Conservation (phyloP, 306 rosid genomes). For the Acacia acuminata region DNA sequence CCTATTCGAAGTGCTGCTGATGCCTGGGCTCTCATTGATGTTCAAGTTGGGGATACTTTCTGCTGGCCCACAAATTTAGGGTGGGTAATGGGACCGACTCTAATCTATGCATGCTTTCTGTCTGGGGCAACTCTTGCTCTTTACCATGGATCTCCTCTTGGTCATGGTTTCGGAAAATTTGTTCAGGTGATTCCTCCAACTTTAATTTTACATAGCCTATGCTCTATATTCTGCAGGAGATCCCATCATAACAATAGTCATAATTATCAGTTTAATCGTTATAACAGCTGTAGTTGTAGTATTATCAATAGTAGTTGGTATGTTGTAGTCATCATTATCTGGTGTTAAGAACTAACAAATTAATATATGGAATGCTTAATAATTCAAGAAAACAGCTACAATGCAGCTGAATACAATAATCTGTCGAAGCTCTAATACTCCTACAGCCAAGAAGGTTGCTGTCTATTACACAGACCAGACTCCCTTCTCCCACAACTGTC, state of each 20-base stretch:
- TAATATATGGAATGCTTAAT: too few species aligned
- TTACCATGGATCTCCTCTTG: conserved; percentile 95
- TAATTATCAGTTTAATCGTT: too few species aligned
- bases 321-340: background rate
- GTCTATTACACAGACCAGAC: too few species aligned
- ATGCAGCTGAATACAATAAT: too few species aligned
- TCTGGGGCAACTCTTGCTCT: conserved; percentile 85
- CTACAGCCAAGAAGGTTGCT: too few species aligned
- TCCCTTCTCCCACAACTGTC: too few species aligned
- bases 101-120: conserved; percentile 70
- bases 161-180: conserved; percentile 85
- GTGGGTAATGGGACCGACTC: conserved; percentile 89
- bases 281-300: background rate
- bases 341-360: too few species aligned
- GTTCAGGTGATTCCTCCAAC: conserved; percentile 66
- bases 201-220: conserved; percentile 12
- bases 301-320: background rate
- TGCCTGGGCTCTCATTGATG: conserved; percentile 65
- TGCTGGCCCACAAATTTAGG: conserved; percentile 98
- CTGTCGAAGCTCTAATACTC: too few species aligned
- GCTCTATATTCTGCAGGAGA: background rate
- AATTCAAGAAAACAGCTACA: too few species aligned
- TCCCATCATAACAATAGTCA: background rate
- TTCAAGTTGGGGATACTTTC: conserved; percentile 63
- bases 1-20: conserved; percentile 81